A percentile compares a stretch with the other conserved stretches of the same genome.
Conservation (phyloP, 2,329 filamentous ascomycete species). For the Balansia obtecta region DNA sequence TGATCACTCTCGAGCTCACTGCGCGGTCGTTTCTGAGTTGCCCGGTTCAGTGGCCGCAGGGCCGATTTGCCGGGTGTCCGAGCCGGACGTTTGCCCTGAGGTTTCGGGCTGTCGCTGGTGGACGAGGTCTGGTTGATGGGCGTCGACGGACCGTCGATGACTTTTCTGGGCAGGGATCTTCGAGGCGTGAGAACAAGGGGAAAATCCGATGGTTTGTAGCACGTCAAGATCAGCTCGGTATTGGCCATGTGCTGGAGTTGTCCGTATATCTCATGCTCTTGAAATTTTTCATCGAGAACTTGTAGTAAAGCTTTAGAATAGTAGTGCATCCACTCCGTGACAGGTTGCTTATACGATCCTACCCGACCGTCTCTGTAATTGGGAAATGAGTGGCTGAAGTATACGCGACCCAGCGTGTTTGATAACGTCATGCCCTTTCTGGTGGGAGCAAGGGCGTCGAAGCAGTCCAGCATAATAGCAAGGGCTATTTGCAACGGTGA, state of each 20-base stretch:
- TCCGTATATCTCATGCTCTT: constrained; percentile 16
- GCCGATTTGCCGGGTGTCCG: constrained; percentile 9
- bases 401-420: constrained; percentile 18
- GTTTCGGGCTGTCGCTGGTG: constrained; percentile 13
- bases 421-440: constrained; percentile 14
- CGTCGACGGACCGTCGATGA: neutral
- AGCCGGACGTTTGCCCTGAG: constrained; percentile 17
- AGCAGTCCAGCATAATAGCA: constrained; percentile 14
- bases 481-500: constrained; percentile 17
- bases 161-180: constrained; percentile 7
- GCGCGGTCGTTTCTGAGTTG: constrained; percentile 32
- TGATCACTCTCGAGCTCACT: constrained; percentile 25
- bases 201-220: constrained; percentile 17
- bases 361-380: constrained; percentile 11
- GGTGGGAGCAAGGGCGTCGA: constrained; percentile 6
- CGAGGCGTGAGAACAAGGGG: constrained; percentile 16
- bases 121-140: constrained; percentile 10
- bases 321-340: constrained; percentile 30
- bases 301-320: constrained; percentile 28
- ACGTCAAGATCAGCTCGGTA: constrained; percentile 15
- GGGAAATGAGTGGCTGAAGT: constrained; percentile 20
- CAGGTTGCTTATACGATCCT: constrained; percentile 28
- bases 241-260: constrained; percentile 21
- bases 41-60: constrained; percentile 13
- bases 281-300: constrained; percentile 23